Evolutionary conservation across 441 rosid species (phyloP).

Genomic region (Gossypium gossypioides): DNA sequence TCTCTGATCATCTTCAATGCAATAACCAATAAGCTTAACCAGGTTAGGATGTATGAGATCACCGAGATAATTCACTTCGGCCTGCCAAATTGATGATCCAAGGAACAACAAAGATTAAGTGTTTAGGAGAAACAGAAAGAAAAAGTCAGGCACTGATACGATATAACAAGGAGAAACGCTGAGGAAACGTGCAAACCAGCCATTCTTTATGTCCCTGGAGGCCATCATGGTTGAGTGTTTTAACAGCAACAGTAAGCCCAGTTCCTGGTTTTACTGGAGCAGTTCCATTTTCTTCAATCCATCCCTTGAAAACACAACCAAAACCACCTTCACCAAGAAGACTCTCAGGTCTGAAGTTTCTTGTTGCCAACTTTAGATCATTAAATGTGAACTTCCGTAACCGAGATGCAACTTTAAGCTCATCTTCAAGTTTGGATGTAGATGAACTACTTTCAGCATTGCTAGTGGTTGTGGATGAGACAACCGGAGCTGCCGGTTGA

Average conservation of each 20-base stretch:
- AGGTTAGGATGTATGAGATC: constrained; percentile 85
- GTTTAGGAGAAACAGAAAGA: constrained; percentile 8
- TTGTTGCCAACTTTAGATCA: constrained; percentile 86
- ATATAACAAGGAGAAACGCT: not conserved
- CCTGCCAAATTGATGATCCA: constrained; percentile 41
- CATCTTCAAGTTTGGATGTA: constrained; percentile 85
- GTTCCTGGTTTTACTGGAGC: constrained; percentile 97
- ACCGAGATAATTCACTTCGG: constrained; percentile 84
- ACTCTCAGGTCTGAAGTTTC: constrained; percentile 94
- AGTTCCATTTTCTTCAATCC: constrained; percentile 98
- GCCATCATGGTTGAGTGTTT: constrained; percentile 92
- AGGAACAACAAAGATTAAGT: constrained; percentile 11
- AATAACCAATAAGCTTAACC: constrained; percentile 86
- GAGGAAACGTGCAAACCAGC: constrained; percentile 55
- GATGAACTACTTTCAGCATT: constrained; percentile 79
- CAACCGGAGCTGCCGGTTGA: constrained; percentile 51
- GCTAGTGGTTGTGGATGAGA: constrained; percentile 76
- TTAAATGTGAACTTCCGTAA: constrained; percentile 71
- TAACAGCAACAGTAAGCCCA: constrained; percentile 92
- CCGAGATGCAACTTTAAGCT: constrained; percentile 77
- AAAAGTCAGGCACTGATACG: not conserved
- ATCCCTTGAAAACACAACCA: constrained; percentile 95
- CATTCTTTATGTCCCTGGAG: constrained; percentile 98
- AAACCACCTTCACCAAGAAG: constrained; percentile 98
- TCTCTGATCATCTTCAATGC: constrained; percentile 96